Evolutionary conservation across 1,284 basidiomycete genomes (phyloP), one percentile per base, ranked within the genome.

Genomic region (Sporisorium iseilematis-ciliati): DNA sequence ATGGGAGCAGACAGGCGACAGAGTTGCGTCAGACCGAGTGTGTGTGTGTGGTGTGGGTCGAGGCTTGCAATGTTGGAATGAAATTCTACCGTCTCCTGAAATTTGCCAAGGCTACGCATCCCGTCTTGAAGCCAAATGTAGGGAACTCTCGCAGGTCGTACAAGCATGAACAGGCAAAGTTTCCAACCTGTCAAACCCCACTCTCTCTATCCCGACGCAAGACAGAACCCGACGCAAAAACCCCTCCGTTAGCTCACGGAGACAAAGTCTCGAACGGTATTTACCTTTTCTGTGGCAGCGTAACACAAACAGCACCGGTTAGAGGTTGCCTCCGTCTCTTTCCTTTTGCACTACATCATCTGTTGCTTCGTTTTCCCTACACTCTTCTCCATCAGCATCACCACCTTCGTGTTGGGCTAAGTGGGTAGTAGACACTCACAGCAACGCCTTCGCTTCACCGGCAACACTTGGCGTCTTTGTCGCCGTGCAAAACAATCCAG

Each of bases 261-360:
- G 33, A 35, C 6, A 31, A 35, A 14, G 5, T n/a, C 7, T n/a
- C 7, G 11, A 20, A 8, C 40, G 41, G 41, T 42, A 42, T 42
- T 42, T 42, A 42, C 41, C 41, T 42, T 42, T 42, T 38, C 12
- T 35, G 20, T 51, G 31, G 38, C 33, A 35, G 33, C 33, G 33
- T 35, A 6, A 40, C 35, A 51, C 57, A 59, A 57, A 54, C 62
- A 57, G 43, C 41, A 38, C 33, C 48, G 20, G 26, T 8, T 35
- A 20, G 35, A 38, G 35, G 40, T 33, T 35, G 20, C 7, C 23
- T 26, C 40, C 20, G 12, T n/a, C 4, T 21, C 38, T 51, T 25
- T 20, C 56, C 35, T 29, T 18, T n/a, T 25, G 18, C 49, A 38
- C 21, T 29, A 20, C 35, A 56, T 33, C 41, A 23, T 41, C 35